These are phyloP conservation scores for Cryptococcus sp. DNA, from an alignment of 1,284 basidiomycete species.

Conservation along the genomic window DNA sequence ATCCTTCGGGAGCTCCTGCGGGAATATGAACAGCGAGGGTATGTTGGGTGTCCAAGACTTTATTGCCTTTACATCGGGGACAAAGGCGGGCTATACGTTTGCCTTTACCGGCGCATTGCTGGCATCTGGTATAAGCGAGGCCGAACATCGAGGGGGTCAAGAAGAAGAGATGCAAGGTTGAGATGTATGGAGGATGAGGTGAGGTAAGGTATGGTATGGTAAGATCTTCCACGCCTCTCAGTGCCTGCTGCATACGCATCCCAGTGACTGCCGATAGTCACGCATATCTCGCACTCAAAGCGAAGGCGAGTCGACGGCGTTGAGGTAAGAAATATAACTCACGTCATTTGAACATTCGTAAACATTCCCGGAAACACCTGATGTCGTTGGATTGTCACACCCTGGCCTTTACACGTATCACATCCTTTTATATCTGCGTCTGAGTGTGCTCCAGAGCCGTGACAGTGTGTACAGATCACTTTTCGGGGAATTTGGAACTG, in stretches of 20 bases:
- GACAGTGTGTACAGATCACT: conserved; percentile 86
- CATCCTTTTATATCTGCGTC: conserved; percentile 80
- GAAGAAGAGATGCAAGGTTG: not conserved
- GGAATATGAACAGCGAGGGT: conserved; percentile 73
- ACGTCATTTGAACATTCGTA: conserved; percentile 51
- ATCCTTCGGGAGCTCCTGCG: conserved; percentile 85
- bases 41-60: conserved; percentile 60
- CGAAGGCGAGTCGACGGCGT: not conserved
- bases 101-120: conserved; percentile 72
- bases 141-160: not conserved
- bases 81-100: conserved; percentile 69
- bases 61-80: conserved; percentile 73
- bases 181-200: too few species aligned
- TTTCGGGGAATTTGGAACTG: conserved; percentile 85
- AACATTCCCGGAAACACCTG: conserved; percentile 96
- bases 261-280: too few species aligned
- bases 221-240: too few species aligned
- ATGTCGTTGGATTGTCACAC: conserved; percentile 77
- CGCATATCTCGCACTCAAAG: not conserved
- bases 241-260: too few species aligned
- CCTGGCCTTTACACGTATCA: conserved; percentile 72
- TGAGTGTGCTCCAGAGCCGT: conserved; percentile 84
- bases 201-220: too few species aligned
- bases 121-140: conserved; percentile 59
- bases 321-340: conserved; percentile 19